Evolutionary conservation across 805 yeast species (phyloP).

Genomic region (Starmerella bombicola): DNA sequence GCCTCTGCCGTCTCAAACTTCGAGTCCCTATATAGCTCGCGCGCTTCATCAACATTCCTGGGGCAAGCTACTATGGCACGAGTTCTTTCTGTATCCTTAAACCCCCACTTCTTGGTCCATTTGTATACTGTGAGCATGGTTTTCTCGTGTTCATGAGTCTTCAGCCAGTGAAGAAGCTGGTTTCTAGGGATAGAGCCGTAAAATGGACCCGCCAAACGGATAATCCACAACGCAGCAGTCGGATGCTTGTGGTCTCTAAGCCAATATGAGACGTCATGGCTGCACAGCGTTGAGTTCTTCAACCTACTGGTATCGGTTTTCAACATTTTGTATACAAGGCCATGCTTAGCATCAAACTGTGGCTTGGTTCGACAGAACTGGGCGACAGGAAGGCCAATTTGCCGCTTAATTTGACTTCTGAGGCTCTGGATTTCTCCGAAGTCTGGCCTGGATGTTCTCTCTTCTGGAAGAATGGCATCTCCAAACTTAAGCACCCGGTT

Average conservation of each 20-base stretch:
- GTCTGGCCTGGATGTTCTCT: constrained; percentile 6
- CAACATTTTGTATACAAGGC: constrained; percentile 21
- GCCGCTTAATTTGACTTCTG: constrained; percentile 13
- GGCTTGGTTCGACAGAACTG: constrained; percentile 15
- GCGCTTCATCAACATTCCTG: constrained; percentile 17
- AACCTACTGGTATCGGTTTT: constrained; percentile 17
- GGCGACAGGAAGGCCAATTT: constrained; percentile 11
- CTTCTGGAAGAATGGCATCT: neutral
- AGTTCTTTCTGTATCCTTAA: constrained; percentile 17
- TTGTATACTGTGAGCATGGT: constrained; percentile 11
- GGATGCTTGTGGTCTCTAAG: constrained; percentile 19
- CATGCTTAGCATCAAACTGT: constrained; percentile 20
- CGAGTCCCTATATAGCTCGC: constrained; percentile 13
- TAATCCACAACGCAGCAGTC: constrained; percentile 22
- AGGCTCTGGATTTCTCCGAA: constrained; percentile 12
- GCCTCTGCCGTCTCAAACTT: constrained; percentile 6
- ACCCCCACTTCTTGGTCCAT: constrained; percentile 25
- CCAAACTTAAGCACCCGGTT: constrained; percentile 13
- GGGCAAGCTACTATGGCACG: constrained; percentile 13
- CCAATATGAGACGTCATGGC: constrained; percentile 21
- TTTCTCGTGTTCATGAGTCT: constrained; percentile 1
- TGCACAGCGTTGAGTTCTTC: constrained; percentile 17
- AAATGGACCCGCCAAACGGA: constrained; percentile 20
- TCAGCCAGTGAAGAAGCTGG: constrained; percentile 20
- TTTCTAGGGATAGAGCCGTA: constrained; percentile 20